Evolutionary conservation across 805 yeast genomes (phyloP).

Genomic region (Vanderwaltozyma polyspora): DNA sequence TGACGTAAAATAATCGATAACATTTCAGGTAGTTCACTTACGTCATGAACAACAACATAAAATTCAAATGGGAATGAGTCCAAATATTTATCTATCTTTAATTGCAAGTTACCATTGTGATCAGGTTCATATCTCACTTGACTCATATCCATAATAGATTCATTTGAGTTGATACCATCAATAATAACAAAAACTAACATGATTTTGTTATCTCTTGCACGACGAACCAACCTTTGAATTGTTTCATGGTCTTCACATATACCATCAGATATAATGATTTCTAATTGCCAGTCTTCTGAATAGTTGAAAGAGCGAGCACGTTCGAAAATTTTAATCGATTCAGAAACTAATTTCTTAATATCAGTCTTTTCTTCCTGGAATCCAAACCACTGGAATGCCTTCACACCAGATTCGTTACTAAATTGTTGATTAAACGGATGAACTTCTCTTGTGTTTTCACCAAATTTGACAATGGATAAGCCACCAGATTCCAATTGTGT

Average conservation of each 20-base stretch:
- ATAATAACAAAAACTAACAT: slow-evolving; percentile 92
- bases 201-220: slow-evolving; percentile 82
- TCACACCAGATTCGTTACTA: slow-evolving; percentile 71
- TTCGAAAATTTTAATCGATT: slow-evolving; percentile 64
- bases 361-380: slow-evolving; percentile 85
- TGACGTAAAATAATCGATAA: slow-evolving; percentile 81
- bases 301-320: slow-evolving; percentile 40
- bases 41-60: slow-evolving; percentile 85
- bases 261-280: slow-evolving; percentile 91
- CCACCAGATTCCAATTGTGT: slow-evolving; percentile 94
- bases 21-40: slow-evolving; percentile 85
- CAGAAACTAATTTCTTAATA: slow-evolving; percentile 57
- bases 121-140: slow-evolving; percentile 80
- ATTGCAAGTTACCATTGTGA: slow-evolving; percentile 52
- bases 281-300: slow-evolving; percentile 83
- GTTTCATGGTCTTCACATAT: slow-evolving; percentile 91
- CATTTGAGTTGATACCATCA: slow-evolving; percentile 76
- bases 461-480: slow-evolving; percentile 80
- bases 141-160: slow-evolving; percentile 87
- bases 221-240: slow-evolving; percentile 71
- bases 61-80: slow-evolving; percentile 95
- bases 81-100: slow-evolving; percentile 73
- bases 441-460: slow-evolving; percentile 70
- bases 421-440: slow-evolving; percentile 86
- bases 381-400: slow-evolving; percentile 76